Conservation (phyloP, 345 rosid genomes). For the Schrenkiella parvula region DNA sequence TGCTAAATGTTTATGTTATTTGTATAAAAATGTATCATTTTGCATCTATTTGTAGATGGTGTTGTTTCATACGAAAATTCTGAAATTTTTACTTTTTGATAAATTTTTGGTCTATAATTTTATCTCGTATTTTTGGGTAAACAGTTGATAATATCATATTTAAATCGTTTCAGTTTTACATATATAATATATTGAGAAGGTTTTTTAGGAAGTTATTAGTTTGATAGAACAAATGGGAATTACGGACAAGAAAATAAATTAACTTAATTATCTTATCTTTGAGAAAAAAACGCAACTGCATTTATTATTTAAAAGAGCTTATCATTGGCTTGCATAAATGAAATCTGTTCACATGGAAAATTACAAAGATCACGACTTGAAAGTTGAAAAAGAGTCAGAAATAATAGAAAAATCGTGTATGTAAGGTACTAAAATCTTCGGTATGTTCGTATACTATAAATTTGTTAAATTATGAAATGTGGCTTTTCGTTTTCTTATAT, state of each 20-base stretch:
- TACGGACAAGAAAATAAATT: neutral
- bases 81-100: too few relatives aligned
- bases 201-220: too few relatives aligned
- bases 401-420: neutral
- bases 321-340: conserved; percentile 19
- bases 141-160: too few relatives aligned
- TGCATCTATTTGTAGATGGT: neutral
- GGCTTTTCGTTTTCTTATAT: neutral
- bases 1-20: neutral
- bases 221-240: neutral
- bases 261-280: neutral
- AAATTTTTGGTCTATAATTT: too few relatives aligned
- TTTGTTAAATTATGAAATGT: conserved; percentile 1
- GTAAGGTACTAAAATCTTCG: neutral
- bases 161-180: too few relatives aligned
- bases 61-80: too few relatives aligned
- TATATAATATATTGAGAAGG: too few relatives aligned
- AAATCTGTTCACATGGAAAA: conserved; percentile 22
- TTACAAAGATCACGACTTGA: conserved; percentile 19
- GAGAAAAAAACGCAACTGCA: neutral
- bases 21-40: neutral
- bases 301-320: neutral
- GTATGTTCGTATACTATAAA: too few relatives aligned
- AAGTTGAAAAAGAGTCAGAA: conserved; percentile 20
- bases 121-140: too few relatives aligned